A percentile compares a stretch with the other conserved stretches of the same genome.
These are phyloP conservation scores for Dujonia santamariae DNA, from an alignment of 1,139 yeast genomes.

Conservation along the genomic window DNA sequence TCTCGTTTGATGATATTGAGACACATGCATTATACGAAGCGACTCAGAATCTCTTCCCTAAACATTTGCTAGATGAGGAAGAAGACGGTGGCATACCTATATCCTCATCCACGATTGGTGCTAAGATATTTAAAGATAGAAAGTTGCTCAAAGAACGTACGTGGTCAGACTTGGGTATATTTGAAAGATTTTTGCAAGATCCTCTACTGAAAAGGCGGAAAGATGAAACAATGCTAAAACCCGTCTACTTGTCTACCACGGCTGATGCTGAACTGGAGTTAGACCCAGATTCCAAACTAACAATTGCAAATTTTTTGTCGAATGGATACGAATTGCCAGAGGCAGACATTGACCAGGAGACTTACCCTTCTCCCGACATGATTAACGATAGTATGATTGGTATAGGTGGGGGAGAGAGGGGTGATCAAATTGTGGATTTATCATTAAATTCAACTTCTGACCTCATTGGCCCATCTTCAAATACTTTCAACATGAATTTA, in stretches of 20 bases:
- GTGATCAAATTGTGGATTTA: constrained; percentile 28
- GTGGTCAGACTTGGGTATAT: constrained; percentile 36
- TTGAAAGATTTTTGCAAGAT: constrained; percentile 28
- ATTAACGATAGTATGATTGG: constrained; percentile 30
- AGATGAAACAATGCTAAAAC: constrained; percentile 33
- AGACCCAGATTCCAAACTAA: constrained; percentile 12
- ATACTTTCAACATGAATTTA: constrained; percentile 19
- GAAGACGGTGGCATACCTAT: constrained; percentile 41
- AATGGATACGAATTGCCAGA: constrained; percentile 29
- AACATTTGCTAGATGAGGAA: constrained; percentile 34
- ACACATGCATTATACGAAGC: constrained; percentile 37
- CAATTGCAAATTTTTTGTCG: constrained; percentile 34
- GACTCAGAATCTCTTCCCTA: constrained; percentile 34
- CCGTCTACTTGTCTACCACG: constrained; percentile 20
- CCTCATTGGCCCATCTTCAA: constrained; percentile 25
- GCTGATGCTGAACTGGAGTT: constrained; percentile 13
- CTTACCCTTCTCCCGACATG: constrained; percentile 18
- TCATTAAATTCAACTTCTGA: constrained; percentile 32
- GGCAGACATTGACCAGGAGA: constrained; percentile 12
- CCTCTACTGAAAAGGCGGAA: constrained; percentile 15
- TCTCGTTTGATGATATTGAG: constrained; percentile 43
- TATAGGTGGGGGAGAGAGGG: constrained; percentile 9
- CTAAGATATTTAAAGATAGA: constrained; percentile 36
- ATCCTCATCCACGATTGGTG: constrained; percentile 36
- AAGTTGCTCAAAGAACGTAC: constrained; percentile 27